Evolutionary conservation across 306 rosid genomes (phyloP), one percentile per base, ranked within the genome.

Genomic region (Begonia loranthoides): DNA sequence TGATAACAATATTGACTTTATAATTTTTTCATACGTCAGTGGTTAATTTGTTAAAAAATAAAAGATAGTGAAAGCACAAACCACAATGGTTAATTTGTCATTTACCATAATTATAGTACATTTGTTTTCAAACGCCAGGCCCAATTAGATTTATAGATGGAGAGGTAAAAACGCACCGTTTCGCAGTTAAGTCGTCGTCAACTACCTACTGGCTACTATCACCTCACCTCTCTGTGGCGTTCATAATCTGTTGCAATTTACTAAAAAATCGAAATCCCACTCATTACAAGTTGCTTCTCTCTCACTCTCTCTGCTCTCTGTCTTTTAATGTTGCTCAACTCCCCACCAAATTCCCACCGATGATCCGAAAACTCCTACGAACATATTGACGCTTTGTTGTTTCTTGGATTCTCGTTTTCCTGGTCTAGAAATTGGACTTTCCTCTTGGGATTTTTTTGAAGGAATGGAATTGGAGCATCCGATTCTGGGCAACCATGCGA

Each of bases 401-500:
- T 45, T 16, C 22, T 24, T 15, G 34, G 19, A 38, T 41, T 33
- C 15, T 44, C 41, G 14, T 39, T 2, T 39, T 7, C 40, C 17
- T 51, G 56, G n/a, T 54, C 10, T 10, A 43, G 36, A 28, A 28
- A 28, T 28, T 58, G 19, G 51, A n/a, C 50, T 10, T 55, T 50
- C 10, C 15, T 44, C 21, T 65, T 13, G 24, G 41, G 9, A 45
- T 53, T 57, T 54, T 58, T 10, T 2, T 68, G 41, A 11, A 17
- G 56, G 49, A n/a, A 82, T 89, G 90, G 95, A 89, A 70, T 45
- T 82, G 52, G 79, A 85, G 66, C 87, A 57, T 13, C 62, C 76
- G 34, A 62, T 75, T 62, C 61, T 66, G 34, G 72, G 54, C 58
- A 73, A 67, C 55, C 72, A 84, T 17, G 75, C 84, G 36, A 28